Base-by-base conservation (phyloP, 306 rosid species). In the Neltuma alba region DNA sequence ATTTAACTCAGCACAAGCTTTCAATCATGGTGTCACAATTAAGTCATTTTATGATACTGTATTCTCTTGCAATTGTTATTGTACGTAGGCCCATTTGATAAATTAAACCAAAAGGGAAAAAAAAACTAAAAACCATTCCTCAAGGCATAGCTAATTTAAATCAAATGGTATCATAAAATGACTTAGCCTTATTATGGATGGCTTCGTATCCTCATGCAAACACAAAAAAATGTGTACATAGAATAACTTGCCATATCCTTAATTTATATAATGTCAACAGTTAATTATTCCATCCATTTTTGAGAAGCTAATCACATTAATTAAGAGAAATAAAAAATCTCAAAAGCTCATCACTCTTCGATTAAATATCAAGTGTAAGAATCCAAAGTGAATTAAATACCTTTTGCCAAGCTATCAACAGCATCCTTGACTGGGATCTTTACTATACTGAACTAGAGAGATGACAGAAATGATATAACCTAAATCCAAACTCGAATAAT, bases 381-480 rank as follows among this genome's bases (percentile, higher is more conserved):
- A 66, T 62, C 21, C 31, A 78, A 74, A 79, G 28, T 31, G 82
- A 41, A 45, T 45, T 68, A 74, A 64, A 38, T 70, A 93, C 99
- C 99, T 89, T 91, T 87, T 60, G 97, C 83, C 63, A 81, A 76
- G 85, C 77, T 65, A 74, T 83, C 88, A 77, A 90, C 84, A 81
- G 82, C 86, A 89, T 89, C 93, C 85, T 84, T 89, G 77, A 93
- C 88, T 21, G 96, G 86, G 89, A 95, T 86, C 87, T 87, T 90
- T 83, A 91, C 58, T 81, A 95, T 75, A 72, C 79, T 76, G 82
- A 88, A 95, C 76, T 85, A 80, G 71, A 82, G 96, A 86, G 87
- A 79, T 69, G 96, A 85, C 82, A 95, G 68, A 88, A 89, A 87
- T 70, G 92, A 88, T 77, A 70, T 84, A 76, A 93, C 98, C 96